Evolutionary conservation across 306 rosid species (phyloP), one percentile per base, ranked within the genome.

Genomic region (Castanea crenata): DNA sequence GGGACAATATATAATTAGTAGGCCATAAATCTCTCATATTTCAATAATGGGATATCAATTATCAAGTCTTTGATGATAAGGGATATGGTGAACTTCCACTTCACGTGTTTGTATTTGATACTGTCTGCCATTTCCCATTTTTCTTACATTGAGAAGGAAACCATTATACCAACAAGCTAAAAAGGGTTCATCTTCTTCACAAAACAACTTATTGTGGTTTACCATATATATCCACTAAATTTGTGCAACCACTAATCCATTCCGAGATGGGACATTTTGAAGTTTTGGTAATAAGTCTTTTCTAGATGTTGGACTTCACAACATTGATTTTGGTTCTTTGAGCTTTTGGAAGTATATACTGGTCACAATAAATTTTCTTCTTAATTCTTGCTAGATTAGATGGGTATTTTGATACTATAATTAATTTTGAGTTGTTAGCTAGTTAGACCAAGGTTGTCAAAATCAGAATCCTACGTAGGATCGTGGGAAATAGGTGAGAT

Each of bases 61-160:
- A 56, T 64, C 69, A 65, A 78, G 87, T 81, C 81, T 34, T 7
- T 62, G 71, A 59, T 57, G 74, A 41, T 41, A 41, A 68, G 71
- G 78, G 88, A 86, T 86, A 70, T 72, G 79, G 83, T 61, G 81
- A 77, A 34, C 55, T 71, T 78, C 82, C 87, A 81, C 87, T 82
- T 79, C 70, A 74, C 81, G 59, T 81, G 77, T 81, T 65, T 27
- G 61, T 51, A 62, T 34, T 44, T 54, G 68, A 63, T 75, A 71
- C n/a, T 89, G 91, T 87, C 90, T 82, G 82, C 91, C 93, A 85
- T 85, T 89, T 67, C 35, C 4, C 6, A 34, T 23, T 44, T 69
- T 69, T 72, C 63, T 20, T 69, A 31, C 76, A 56, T 63, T 31
- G 29, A 69, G 54, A n/a, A 55, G 73, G 79, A 76, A 84, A 76